Conservation (phyloP, 805 yeast species). For the Hanseniaspora pseudoguilliermondii region DNA sequence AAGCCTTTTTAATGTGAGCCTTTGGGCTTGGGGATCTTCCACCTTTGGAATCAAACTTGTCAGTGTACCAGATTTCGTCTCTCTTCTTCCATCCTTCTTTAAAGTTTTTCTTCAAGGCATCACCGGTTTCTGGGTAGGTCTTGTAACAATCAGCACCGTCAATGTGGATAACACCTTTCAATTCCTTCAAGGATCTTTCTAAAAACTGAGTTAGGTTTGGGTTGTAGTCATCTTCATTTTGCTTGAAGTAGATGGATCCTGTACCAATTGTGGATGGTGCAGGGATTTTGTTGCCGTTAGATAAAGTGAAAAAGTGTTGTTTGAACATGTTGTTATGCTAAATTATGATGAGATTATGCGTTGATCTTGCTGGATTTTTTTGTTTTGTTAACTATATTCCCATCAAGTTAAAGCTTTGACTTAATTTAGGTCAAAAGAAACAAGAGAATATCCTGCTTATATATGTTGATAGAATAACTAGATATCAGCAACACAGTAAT, state of each 20-base stretch:
- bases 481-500: no score
- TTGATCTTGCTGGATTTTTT: not conserved
- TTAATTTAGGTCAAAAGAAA: not conserved
- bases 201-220: conserved; percentile 21
- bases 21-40: conserved; percentile 29
- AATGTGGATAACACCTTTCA: conserved; percentile 41
- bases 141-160: conserved; percentile 49
- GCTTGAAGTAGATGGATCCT: conserved; percentile 46
- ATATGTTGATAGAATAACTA: no score
- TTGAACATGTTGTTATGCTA: not conserved
- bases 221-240: conserved; percentile 22
- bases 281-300: conserved; percentile 32
- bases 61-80: conserved; percentile 41
- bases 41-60: conserved; percentile 31
- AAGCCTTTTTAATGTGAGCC: conserved; percentile 30
- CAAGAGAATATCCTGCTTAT: not conserved
- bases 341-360: not conserved
- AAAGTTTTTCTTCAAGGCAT: conserved; percentile 27
- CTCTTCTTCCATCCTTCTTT: conserved; percentile 31
- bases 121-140: conserved; percentile 42
- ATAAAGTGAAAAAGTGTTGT: conserved; percentile 24
- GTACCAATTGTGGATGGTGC: conserved; percentile 44
- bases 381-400: not conserved
- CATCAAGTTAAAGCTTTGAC: not conserved
- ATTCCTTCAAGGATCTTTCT: conserved; percentile 25